Conservation (phyloP, 352 stramenopile genomes). For the Phytophthora palmivora region DNA sequence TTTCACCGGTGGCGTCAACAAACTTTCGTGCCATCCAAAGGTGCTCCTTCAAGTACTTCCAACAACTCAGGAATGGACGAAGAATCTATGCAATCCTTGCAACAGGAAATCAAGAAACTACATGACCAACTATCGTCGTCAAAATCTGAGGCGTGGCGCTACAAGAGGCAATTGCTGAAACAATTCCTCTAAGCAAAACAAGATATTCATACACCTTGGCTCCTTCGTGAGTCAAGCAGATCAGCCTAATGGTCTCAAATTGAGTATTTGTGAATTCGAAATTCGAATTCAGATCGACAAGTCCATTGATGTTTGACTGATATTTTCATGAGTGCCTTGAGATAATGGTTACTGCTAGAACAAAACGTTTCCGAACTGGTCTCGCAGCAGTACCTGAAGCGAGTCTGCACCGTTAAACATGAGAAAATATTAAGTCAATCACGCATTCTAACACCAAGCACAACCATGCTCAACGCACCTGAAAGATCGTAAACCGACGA, state of each 20-base stretch:
- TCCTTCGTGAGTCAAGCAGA: too few species aligned
- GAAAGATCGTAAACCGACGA: slow-evolving; percentile 62
- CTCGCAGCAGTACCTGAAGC: slow-evolving; percentile 47
- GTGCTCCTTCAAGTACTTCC: neutral
- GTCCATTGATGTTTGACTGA: too few species aligned
- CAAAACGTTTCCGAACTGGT: slow-evolving; percentile 66
- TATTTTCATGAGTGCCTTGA: too few species aligned
- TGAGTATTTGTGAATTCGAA: too few species aligned
- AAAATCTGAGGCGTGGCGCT: slow-evolving; percentile 75
- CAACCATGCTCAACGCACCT: slow-evolving; percentile 35
- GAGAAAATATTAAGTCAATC: slow-evolving; percentile 1
- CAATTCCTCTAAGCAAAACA: slow-evolving; percentile 54
- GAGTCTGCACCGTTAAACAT: slow-evolving; percentile 46
- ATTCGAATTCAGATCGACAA: too few species aligned
- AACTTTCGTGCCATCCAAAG: neutral
- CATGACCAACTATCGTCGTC: slow-evolving; percentile 70
- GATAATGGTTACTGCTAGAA: slow-evolving; percentile 33
- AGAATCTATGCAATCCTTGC: slow-evolving; percentile 44
- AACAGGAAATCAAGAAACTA: slow-evolving; percentile 74
- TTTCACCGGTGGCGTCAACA: slow-evolving; percentile 48
- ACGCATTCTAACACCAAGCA: neutral
- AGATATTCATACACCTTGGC: neutral
- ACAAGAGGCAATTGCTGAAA: slow-evolving; percentile 83
- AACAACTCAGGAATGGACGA: slow-evolving; percentile 23
- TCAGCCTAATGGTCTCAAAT: too few species aligned